These are phyloP conservation scores for Aspergillus tanneri DNA, from an alignment of 2,329 filamentous ascomycete species.

Conservation along the genomic window DNA sequence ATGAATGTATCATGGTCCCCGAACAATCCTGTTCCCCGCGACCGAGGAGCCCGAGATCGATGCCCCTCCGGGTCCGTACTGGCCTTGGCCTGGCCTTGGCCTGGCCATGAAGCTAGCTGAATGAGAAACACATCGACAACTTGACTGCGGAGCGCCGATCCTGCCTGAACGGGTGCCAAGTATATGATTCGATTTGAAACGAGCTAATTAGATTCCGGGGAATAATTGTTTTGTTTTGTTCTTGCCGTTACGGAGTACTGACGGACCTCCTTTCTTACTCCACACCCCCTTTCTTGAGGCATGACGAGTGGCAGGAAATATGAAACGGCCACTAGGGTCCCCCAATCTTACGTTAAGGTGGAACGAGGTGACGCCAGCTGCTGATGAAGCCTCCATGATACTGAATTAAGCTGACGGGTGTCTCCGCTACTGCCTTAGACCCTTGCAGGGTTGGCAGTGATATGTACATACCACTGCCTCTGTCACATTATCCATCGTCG, in stretches of 20 bases:
- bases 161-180: slow-evolving; percentile 5
- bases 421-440: not conserved
- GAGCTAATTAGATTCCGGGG: slow-evolving; percentile 4
- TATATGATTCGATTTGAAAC: slow-evolving; percentile 7
- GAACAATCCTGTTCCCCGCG: too few species aligned
- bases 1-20: too few species aligned
- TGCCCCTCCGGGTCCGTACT: too few species aligned
- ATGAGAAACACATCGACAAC: slow-evolving; percentile 6
- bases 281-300: slow-evolving; percentile 7
- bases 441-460: not conserved
- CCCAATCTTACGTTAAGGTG: slow-evolving; percentile 10
- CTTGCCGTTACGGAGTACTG: slow-evolving; percentile 1
- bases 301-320: not conserved
- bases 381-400: slow-evolving; percentile 10
- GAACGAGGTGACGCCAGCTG: slow-evolving; percentile 16
- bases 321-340: not conserved
- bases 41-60: too few species aligned
- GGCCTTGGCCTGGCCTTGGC: not conserved
- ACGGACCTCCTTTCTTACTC: not conserved
- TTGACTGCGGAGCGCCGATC: slow-evolving; percentile 12
- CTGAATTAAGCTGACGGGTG: not conserved
- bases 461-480: not conserved
- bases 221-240: not conserved
- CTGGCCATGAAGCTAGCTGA: slow-evolving; percentile 3
- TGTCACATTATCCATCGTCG: not conserved